Conservation (phyloP, 2,329 filamentous ascomycete genomes). For the Sordariomycetes sp. region DNA sequence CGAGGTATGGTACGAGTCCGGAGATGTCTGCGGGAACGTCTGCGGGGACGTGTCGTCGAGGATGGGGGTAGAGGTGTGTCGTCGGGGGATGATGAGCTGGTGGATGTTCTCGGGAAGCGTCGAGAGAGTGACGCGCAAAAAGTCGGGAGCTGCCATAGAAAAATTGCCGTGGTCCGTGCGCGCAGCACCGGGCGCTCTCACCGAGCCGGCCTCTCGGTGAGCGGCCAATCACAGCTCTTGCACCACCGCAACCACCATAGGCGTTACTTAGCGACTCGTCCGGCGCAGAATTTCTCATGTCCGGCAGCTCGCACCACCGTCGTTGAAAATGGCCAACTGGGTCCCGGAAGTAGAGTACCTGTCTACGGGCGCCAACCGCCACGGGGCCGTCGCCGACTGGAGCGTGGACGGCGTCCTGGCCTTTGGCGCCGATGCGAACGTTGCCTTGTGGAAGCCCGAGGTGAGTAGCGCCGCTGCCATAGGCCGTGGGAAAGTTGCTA, state of each 20-base stretch:
- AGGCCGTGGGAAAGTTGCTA: not conserved
- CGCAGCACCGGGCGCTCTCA: not conserved
- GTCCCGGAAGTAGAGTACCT: slow-evolving; percentile 39
- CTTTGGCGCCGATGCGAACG: slow-evolving; percentile 80
- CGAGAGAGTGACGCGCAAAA: not conserved
- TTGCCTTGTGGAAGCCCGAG: slow-evolving; percentile 77
- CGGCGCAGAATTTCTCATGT: not conserved
- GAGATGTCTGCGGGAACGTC: not conserved
- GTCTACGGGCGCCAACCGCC: slow-evolving; percentile 78
- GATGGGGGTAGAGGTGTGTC: not conserved
- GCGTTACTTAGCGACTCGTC: not conserved
- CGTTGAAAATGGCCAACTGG: slow-evolving; percentile 14
- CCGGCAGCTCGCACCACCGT: not conserved
- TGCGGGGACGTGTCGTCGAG: not conserved
- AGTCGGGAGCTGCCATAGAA: not conserved
- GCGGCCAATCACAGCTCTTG: not conserved
- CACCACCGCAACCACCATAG: not conserved
- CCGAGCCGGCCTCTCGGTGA: not conserved
- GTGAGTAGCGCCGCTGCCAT: slow-evolving; percentile 34
- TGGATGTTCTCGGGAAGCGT: not conserved
- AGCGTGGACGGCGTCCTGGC: slow-evolving; percentile 62
- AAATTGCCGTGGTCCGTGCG: slow-evolving; percentile 4
- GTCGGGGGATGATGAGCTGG: not conserved
- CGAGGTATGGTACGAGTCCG: not conserved
- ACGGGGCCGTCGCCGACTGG: slow-evolving; percentile 89